Conservation (phyloP, 495 filamentous ascomycete species). For the Lentithecium fluviatile region DNA sequence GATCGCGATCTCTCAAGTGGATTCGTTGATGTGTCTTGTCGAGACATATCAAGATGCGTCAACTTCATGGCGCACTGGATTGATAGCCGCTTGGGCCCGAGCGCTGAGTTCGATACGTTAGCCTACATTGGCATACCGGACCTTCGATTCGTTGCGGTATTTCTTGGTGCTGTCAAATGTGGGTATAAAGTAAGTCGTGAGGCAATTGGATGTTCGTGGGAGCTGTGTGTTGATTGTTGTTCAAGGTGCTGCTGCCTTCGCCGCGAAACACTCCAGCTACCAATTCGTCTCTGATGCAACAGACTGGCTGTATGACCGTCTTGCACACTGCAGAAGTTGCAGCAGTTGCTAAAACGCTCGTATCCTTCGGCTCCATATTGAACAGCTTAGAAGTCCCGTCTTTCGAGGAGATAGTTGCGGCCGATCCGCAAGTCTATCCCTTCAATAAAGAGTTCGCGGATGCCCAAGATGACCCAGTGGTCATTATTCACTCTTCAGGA, state of each 20-base stretch:
- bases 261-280: slow-evolving; percentile 15
- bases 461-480: slow-evolving; percentile 17
- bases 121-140: slow-evolving; percentile 25
- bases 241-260: slow-evolving; percentile 23
- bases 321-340: slow-evolving; percentile 15
- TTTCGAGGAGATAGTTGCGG: slow-evolving; percentile 15
- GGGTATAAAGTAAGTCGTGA: slow-evolving; percentile 21
- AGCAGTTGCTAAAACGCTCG: neutral
- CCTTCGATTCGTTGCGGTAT: slow-evolving; percentile 16
- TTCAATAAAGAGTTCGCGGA: slow-evolving; percentile 7
- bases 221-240: too few relatives aligned
- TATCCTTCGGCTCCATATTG: neutral
- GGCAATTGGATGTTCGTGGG: too few relatives aligned
- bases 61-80: slow-evolving; percentile 22
- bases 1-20: slow-evolving; percentile 7
- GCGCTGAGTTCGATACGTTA: slow-evolving; percentile 14
- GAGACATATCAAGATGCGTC: slow-evolving; percentile 19
- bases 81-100: neutral
- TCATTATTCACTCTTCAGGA: slow-evolving; percentile 27
- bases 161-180: slow-evolving; percentile 23
- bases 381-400: neutral
- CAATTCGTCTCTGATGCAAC: slow-evolving; percentile 26
- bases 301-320: slow-evolving; percentile 20
- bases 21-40: slow-evolving; percentile 15
- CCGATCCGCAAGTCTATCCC: neutral